Percentiles rank a stretch among this genome's conserved stretches.
These are phyloP conservation scores for Neurospora tetrasperma DNA, from an alignment of 495 filamentous ascomycete species.

Conservation along the genomic window DNA sequence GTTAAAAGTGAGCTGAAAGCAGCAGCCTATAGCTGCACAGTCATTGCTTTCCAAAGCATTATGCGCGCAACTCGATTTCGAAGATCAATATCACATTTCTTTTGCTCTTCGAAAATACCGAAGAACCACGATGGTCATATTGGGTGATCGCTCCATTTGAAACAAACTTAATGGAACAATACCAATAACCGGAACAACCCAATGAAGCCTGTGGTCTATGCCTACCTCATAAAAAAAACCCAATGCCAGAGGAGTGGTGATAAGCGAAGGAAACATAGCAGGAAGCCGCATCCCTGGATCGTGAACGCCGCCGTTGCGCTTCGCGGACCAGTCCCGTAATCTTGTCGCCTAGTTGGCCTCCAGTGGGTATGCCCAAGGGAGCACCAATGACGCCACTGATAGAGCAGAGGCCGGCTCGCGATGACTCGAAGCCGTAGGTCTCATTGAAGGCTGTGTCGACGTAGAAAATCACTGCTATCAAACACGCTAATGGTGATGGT, in stretches of 20 bases:
- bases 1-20: not conserved
- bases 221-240: too few species aligned
- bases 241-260: too few species aligned
- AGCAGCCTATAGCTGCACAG: not conserved
- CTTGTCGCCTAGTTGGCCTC: too few species aligned
- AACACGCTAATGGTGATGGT: conserved; percentile 42
- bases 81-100: not conserved
- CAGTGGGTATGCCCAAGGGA: too few species aligned
- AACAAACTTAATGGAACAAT: not conserved
- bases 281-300: too few species aligned
- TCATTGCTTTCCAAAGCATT: not conserved
- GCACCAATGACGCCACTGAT: conserved; percentile 19
- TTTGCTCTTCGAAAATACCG: not conserved
- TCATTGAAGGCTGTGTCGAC: conserved; percentile 35
- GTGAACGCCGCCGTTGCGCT: too few species aligned
- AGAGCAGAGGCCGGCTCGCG: conserved; percentile 42
- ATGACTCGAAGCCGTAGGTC: conserved; percentile 37
- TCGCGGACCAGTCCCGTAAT: too few species aligned
- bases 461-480: conserved; percentile 44
- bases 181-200: too few species aligned
- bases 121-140: not conserved
- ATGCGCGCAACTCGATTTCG: not conserved
- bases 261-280: too few species aligned
- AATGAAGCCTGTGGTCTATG: too few species aligned
- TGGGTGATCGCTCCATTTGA: not conserved